These are phyloP conservation scores for Leccinellum luteum DNA, from an alignment of 768 basidiomycete species.

Conservation along the genomic window DNA sequence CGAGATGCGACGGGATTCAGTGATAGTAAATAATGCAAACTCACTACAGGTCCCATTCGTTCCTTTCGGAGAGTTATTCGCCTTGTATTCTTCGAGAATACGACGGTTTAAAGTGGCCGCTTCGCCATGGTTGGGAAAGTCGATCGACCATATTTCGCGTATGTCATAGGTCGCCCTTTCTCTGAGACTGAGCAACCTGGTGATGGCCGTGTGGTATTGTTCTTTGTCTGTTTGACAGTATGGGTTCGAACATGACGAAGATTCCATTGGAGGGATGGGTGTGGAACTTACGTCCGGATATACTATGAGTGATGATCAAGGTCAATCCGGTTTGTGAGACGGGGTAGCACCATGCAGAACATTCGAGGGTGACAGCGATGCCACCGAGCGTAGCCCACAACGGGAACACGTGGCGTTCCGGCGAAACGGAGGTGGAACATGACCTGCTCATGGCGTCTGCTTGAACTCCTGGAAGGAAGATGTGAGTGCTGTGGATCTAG, in stretches of 20 bases:
- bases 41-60: conserved; percentile 21
- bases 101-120: conserved; percentile 31
- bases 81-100: conserved; percentile 25
- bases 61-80: background rate
- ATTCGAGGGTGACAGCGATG: conserved; percentile 12
- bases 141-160: conserved; percentile 34
- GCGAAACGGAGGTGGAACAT: background rate
- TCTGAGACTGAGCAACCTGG: conserved; percentile 15
- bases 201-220: conserved; percentile 23
- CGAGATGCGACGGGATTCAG: background rate
- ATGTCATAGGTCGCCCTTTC: conserved; percentile 17
- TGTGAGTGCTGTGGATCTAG: background rate
- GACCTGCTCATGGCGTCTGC: background rate
- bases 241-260: background rate
- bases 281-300: conserved; percentile 25
- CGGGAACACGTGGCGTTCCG: conserved; percentile 21
- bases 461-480: background rate
- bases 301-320: conserved; percentile 26
- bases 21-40: background rate
- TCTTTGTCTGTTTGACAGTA: conserved; percentile 35
- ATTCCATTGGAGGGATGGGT: background rate
- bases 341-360: conserved; percentile 26
- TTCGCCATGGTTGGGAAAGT: conserved; percentile 37
- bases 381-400: conserved; percentile 18
- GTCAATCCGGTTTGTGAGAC: conserved; percentile 25